Evolutionary conservation across 257 asterid genomes (phyloP), one percentile per base, ranked within the genome.

Genomic region (Lavandula angustifolia): DNA sequence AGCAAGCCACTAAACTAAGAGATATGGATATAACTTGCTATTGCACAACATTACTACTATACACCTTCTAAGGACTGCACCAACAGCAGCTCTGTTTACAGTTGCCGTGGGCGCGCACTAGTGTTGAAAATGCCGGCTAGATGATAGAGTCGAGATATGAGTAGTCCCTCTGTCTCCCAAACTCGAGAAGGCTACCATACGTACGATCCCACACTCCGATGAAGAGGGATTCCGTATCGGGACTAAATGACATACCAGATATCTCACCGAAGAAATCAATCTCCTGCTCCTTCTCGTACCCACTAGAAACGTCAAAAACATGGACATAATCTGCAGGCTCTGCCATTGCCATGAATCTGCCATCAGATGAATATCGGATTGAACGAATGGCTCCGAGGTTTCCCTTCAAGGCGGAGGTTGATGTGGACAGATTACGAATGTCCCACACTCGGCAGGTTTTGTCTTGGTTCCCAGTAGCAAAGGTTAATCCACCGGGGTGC

Each of bases 281-380:
- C 48, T 89, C 98, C 77, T 92, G 96, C 60, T 89, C 96, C 73
- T 81, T 78, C 62, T 79, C 80, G 7, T 87, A 92, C 47, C 92
- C 95, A 27, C 81, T 77, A 71, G 76, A 50, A 13, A 89, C 94
- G 66, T 89, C 96, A 49, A 86, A 89, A 32, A 92, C 70, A 29
- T 92, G 98, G 70, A 92, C 96, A 43, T 83, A 92, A 72, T 92
- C 98, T 8, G 96, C 98, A 57, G 96, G 96, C 76, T 92, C 98
- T n/a, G 98, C 95, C 96, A 89, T 92, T 4, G 98, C 86, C 95
- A 92, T 76, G 82, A 81, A 92, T 65, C 88, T 72, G 16, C 98
- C 98, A 64, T 92, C 98, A 3, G 88, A 83, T 9, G 98, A 67
- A 75, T 83, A 92, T 67, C 92, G 96, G 58, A 92, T 81, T 11